Evolutionary conservation across 768 basidiomycete genomes (phyloP), one percentile per base, ranked within the genome.

Genomic region (Hydnomerulius pinastri): DNA sequence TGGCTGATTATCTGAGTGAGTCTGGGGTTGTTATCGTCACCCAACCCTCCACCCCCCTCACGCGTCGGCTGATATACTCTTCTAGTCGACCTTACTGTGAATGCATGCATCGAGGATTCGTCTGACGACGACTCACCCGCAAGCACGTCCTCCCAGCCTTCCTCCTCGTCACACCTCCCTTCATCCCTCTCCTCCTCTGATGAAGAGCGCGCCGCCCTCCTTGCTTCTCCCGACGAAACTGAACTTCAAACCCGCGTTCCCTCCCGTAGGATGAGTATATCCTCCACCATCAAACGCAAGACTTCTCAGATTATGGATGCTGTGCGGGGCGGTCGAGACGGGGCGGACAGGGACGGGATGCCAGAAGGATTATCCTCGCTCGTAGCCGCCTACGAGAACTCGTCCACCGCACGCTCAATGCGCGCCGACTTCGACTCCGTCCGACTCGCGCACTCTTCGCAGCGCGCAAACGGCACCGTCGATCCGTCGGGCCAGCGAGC

Each of bases 1-100:
- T 98, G 56, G 97, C 96, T 0, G 97, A 99, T 71, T 98, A 85
- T 70, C 73, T 98, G 49, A 98, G 94, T 95, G 64, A 46, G 89
- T 79, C 35, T 32, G n/a, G n/a, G n/a, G n/a, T n/a, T n/a, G n/a
- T n/a, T n/a, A n/a, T n/a, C n/a, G n/a, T n/a, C n/a, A n/a, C n/a
- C n/a, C n/a, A n/a, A n/a, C n/a, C n/a, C n/a, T n/a, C n/a, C n/a
- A n/a, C n/a, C n/a, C n/a, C n/a, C n/a, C n/a, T n/a, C n/a, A n/a
- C n/a, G n/a, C n/a, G n/a, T n/a, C n/a, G n/a, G n/a, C 41, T 64
- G 35, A 56, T 27, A 33, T 6, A 36, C 25, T 53, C 41, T 7
- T 48, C 4, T 61, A 89, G 88, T 90, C 56, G 88, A 90, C 65
- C 62, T 90, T 38, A 90, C 87, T 0, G 81, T 86, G 73, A 80